phyloP scores from a whole-genome alignment of 1,139 yeast genomes.

The Geotrichum aggregatum region DNA sequence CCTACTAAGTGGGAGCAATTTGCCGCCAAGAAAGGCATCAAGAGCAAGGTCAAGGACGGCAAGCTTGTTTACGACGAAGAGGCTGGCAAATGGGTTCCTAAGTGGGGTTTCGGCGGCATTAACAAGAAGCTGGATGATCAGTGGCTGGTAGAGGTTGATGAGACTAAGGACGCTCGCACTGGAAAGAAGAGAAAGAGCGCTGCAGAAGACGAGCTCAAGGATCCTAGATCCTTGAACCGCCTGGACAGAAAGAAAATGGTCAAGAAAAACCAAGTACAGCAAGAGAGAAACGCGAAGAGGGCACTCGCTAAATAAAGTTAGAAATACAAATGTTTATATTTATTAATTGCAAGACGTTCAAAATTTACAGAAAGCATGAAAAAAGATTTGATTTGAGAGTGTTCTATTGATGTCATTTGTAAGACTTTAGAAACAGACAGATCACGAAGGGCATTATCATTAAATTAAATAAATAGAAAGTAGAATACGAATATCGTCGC shows the following conservation, averaged over 20 bases:
- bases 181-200: slow-evolving; percentile 41
- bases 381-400: too few species aligned
- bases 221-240: slow-evolving; percentile 78
- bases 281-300: slow-evolving; percentile 60
- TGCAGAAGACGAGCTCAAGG: slow-evolving; percentile 59
- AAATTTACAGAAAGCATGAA: neutral
- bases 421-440: too few species aligned
- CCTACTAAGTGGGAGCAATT: slow-evolving; percentile 95
- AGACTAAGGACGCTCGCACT: slow-evolving; percentile 46
- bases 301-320: slow-evolving; percentile 26
- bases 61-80: slow-evolving; percentile 89
- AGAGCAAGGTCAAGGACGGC: slow-evolving; percentile 84
- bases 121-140: slow-evolving; percentile 83
- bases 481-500: neutral
- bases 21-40: slow-evolving; percentile 92
- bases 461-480: neutral
- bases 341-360: neutral
- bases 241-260: slow-evolving; percentile 79
- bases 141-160: slow-evolving; percentile 95
- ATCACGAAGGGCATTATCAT: neutral
- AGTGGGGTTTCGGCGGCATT: slow-evolving; percentile 96
- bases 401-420: too few species aligned
- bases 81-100: slow-evolving; percentile 91
- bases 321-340: too few species aligned
- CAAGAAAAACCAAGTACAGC: slow-evolving; percentile 82